Conservation (phyloP, 2,329 filamentous ascomycete species). For the Plenodomus tracheiphilus region DNA sequence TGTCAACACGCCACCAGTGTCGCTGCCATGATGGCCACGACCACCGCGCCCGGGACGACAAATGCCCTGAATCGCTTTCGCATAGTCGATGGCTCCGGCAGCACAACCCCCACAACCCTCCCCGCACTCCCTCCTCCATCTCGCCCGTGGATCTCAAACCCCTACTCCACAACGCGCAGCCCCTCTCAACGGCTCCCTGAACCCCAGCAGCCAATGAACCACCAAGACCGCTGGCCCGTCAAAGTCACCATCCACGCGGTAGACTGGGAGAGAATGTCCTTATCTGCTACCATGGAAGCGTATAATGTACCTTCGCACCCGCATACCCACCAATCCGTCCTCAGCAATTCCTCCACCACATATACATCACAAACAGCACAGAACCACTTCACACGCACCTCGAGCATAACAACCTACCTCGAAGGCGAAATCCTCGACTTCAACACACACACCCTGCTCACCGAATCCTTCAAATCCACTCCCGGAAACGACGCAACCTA, state of each 20-base stretch:
- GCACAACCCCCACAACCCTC: conserved; percentile 4
- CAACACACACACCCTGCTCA: conserved; percentile 55
- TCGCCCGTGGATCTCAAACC: conserved; percentile 46
- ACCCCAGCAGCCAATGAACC: conserved; percentile 20
- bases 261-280: conserved; percentile 62
- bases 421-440: conserved; percentile 72
- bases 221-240: conserved; percentile 67
- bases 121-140: conserved; percentile 31
- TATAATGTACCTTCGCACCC: conserved; percentile 64
- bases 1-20: conserved; percentile 60
- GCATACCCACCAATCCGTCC: conserved; percentile 32
- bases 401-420: conserved; percentile 65
- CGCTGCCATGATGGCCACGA: conserved; percentile 22
- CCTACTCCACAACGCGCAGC: conserved; percentile 32
- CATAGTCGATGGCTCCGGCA: background rate
- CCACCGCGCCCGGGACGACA: conserved; percentile 11
- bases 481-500: conserved; percentile 52
- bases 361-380: background rate
- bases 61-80: conserved; percentile 16
- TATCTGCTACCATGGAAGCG: conserved; percentile 71
- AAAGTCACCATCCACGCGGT: conserved; percentile 67
- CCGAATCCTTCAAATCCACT: conserved; percentile 52
- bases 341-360: conserved; percentile 13
- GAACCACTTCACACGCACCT: conserved; percentile 38
- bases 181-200: conserved; percentile 20